These are phyloP conservation scores for Xanthoconium separans DNA, from an alignment of 1,284 basidiomycete species.

Conservation along the genomic window DNA sequence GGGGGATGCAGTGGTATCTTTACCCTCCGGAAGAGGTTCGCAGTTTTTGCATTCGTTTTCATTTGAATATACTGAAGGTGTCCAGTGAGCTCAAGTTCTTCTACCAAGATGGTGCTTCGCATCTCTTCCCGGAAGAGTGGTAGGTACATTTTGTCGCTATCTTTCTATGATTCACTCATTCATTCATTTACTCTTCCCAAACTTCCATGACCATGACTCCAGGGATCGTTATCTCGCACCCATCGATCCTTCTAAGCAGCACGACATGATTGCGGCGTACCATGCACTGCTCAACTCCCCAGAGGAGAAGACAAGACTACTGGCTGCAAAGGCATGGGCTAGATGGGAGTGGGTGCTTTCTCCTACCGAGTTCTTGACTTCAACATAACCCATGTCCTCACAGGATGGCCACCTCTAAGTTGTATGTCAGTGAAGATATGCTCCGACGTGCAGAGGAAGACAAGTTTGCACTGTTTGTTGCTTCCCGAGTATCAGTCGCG, in stretches of 20 bases:
- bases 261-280: conserved; percentile 83
- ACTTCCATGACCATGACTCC: not conserved
- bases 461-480: conserved; percentile 70
- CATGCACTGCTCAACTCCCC: conserved; percentile 77
- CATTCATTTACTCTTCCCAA: not conserved
- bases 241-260: conserved; percentile 78
- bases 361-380: not conserved
- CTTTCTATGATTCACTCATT: not conserved
- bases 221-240: conserved; percentile 82
- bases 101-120: conserved; percentile 83
- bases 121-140: conserved; percentile 89
- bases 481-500: not conserved
- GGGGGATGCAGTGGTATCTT: conserved; percentile 73
- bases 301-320: conserved; percentile 65
- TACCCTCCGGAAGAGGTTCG: conserved; percentile 73
- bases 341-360: conserved; percentile 76
- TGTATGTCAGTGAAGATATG: conserved; percentile 68
- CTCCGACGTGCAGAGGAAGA: conserved; percentile 74
- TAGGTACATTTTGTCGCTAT: conserved; percentile 29
- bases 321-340: conserved; percentile 84
- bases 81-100: conserved; percentile 85
- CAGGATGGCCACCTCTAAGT: conserved; percentile 79
- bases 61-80: not conserved
- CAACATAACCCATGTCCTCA: conserved; percentile 2
- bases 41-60: not conserved